Percentiles rank a stretch among this genome's conserved stretches.
Evolutionary conservation across 2,329 filamentous ascomycete species (phyloP).

Genomic region (Monosporascus sp.): DNA sequence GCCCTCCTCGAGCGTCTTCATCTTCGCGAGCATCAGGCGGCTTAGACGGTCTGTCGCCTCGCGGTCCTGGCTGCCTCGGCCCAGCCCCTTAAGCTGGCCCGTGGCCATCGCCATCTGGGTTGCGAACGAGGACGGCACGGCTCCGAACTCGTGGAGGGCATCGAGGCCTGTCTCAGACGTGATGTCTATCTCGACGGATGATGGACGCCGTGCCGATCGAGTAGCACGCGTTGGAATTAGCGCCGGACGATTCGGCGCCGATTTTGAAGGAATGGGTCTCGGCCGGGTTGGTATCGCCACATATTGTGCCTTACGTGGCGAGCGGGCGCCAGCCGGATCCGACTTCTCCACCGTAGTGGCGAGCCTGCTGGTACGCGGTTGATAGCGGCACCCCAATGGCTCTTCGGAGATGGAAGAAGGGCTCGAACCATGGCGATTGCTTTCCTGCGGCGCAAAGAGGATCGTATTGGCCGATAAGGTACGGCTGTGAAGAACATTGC

Average conservation of each 20-base stretch:
- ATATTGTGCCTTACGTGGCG: constrained; percentile 41
- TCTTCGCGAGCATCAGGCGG: constrained; percentile 76
- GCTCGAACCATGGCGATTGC: constrained; percentile 27
- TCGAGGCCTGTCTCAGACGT: constrained; percentile 65
- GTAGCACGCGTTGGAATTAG: constrained; percentile 39
- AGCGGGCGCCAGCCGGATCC: constrained; percentile 33
- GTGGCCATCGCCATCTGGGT: constrained; percentile 74
- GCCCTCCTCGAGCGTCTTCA: constrained; percentile 89
- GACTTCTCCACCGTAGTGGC: constrained; percentile 31
- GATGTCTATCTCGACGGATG: constrained; percentile 67
- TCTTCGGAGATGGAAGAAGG: constrained; percentile 40
- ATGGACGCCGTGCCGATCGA: constrained; percentile 41
- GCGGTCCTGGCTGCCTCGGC: constrained; percentile 25
- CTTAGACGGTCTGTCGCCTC: constrained; percentile 63
- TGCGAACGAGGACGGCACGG: constrained; percentile 69
- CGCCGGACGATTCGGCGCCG: constrained; percentile 48
- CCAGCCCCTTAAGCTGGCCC: constrained; percentile 48
- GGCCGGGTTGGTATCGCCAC: constrained; percentile 44
- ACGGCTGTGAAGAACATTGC: constrained; percentile 55
- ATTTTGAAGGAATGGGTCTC: constrained; percentile 52
- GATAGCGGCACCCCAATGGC: constrained; percentile 24
- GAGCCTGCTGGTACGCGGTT: constrained; percentile 32
- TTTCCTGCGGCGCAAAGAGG: constrained; percentile 66
- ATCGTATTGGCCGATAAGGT: constrained; percentile 80
- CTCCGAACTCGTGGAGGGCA: constrained; percentile 55